Conservation (phyloP, 805 yeast species). For the Candida coquimbonensis region DNA sequence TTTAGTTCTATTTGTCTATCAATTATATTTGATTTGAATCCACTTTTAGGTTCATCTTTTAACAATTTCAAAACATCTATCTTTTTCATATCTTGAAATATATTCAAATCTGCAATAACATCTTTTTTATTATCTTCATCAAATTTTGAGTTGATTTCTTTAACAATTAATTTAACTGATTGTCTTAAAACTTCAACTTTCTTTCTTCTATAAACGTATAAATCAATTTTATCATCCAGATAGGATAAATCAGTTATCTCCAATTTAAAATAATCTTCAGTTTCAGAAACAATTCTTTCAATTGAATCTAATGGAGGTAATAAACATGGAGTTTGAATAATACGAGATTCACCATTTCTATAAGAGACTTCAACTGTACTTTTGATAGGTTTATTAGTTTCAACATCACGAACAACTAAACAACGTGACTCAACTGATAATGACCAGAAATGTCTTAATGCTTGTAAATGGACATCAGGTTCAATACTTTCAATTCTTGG, state of each 20-base stretch:
- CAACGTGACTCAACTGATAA: constrained; percentile 77
- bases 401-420: constrained; percentile 66
- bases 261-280: constrained; percentile 46
- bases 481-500: constrained; percentile 36
- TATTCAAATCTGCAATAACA: constrained; percentile 8
- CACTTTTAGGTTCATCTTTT: constrained; percentile 8
- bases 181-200: constrained; percentile 25
- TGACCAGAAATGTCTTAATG: constrained; percentile 86
- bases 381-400: constrained; percentile 48
- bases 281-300: constrained; percentile 36
- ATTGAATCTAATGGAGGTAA: constrained; percentile 55
- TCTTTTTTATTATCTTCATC: constrained; percentile 5
- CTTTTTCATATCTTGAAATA: constrained; percentile 13
- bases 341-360: constrained; percentile 30
- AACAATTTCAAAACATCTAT: constrained; percentile 13
- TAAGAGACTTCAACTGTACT: constrained; percentile 30
- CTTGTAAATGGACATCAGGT: constrained; percentile 69
- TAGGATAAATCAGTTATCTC: constrained; percentile 31
- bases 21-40: constrained; percentile 36
- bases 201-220: constrained; percentile 44
- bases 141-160: constrained; percentile 16
- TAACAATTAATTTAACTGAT: constrained; percentile 25
- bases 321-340: constrained; percentile 54
- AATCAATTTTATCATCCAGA: constrained; percentile 21
- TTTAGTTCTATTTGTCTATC: constrained; percentile 51